These are phyloP conservation scores for Leptoxyphium fumago DNA, from an alignment of 2,329 filamentous ascomycete genomes.

Conservation along the genomic window DNA sequence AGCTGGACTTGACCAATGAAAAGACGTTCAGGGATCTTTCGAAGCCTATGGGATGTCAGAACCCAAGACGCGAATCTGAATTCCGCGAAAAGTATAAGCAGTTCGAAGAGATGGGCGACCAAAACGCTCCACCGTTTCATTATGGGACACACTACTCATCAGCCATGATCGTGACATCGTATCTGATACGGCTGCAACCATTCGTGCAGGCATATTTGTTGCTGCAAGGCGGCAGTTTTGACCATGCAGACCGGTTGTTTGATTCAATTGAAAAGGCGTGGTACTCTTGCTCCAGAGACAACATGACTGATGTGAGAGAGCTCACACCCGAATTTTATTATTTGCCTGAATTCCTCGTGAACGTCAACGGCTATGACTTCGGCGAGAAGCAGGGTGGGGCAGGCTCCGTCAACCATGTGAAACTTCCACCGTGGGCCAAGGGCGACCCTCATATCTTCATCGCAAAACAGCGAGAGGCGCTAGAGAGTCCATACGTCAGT, in stretches of 20 bases:
- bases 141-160: constrained; percentile 98
- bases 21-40: constrained; percentile 78
- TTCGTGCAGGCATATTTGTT: constrained; percentile 93
- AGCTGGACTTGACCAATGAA: constrained; percentile 74
- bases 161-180: constrained; percentile 96
- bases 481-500: constrained; percentile 87
- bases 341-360: constrained; percentile 85
- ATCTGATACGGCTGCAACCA: constrained; percentile 84
- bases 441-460: constrained; percentile 93
- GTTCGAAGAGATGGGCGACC: constrained; percentile 79
- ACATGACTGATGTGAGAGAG: constrained; percentile 88
- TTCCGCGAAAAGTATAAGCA: constrained; percentile 76
- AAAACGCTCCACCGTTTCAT: constrained; percentile 65
- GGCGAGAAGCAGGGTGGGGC: constrained; percentile 70
- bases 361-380: constrained; percentile 89
- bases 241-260: constrained; percentile 90
- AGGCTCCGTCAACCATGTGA: constrained; percentile 68
- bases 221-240: constrained; percentile 88
- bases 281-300: constrained; percentile 76
- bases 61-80: constrained; percentile 55
- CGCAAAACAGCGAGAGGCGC: constrained; percentile 81
- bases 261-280: constrained; percentile 85
- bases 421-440: constrained; percentile 91
- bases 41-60: constrained; percentile 93
- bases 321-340: constrained; percentile 97